Evolutionary conservation across 129 eudicot species (phyloP), one percentile per base, ranked within the genome.

Genomic region (Centrapalus pauciflorus): DNA sequence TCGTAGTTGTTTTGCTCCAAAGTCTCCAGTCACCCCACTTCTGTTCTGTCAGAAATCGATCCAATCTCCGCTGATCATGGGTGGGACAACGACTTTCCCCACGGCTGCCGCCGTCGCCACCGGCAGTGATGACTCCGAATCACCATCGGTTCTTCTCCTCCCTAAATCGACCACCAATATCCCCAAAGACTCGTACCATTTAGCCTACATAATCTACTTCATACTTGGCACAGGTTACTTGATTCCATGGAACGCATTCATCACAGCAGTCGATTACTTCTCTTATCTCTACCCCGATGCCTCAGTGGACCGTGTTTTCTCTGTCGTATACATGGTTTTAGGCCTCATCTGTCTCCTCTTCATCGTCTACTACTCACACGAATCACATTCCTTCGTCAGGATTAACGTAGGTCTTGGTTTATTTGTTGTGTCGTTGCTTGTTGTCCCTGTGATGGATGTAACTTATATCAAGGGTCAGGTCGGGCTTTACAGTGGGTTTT

Each of bases 201-300:
- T 94, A 3, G 93, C 95, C 37, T 94, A 94, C 97, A 59, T 77
- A 38, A 89, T 84, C 55, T 89, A 89, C 90, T 94, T 94, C 81
- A 89, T 83, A 10, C 72, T 94, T 0, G 99, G 99, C 66, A 69
- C 90, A 2, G 99, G 99, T 2, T 94, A 82, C 80, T 78, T 89
- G 41, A 83, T 94, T 26, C 99, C 99, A 37, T 94, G 99, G 97
- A 94, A 94, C 76, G 97, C 97, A 48, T 94, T 89, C 90, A 89
- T 94, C 88, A 94, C 99, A 10, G 99, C 99, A 88, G 99, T 94
- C 52, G 99, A 94, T 56, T 94, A 94, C 86, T 94, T 94, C 76
- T 43, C 82, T 35, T 89, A 77, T 59, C 95, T 94, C 57, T 94
- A 94, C 80, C 99, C 97, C 7, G 77, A 71, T n/a, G 88, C 76